Evolutionary conservation across 352 stramenopile species (phyloP).

Genomic region (Hyaloperonospora arabidopsidis): DNA sequence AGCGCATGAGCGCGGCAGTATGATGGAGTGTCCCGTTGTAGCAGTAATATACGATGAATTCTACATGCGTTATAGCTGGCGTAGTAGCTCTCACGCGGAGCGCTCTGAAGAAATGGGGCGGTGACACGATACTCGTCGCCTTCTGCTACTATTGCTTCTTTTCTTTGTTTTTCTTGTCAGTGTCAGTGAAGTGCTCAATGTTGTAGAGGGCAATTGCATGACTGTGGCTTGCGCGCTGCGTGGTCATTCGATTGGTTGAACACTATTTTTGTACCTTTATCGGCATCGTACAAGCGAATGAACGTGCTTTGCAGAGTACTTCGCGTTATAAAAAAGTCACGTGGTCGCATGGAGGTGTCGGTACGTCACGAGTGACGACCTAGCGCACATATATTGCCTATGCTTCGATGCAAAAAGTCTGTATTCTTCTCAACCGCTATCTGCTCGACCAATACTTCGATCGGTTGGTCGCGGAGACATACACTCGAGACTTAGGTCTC

Average conservation of each 20-base stretch:
- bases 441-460: constrained; percentile 18
- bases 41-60: constrained; percentile 38
- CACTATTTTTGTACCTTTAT: constrained; percentile 7
- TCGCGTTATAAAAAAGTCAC: too few species aligned
- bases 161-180: constrained; percentile 28
- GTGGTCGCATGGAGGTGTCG: too few species aligned
- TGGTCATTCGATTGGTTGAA: constrained; percentile 3
- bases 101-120: not conserved
- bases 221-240: constrained; percentile 23
- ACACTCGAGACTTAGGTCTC: too few species aligned
- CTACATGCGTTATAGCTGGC: constrained; percentile 16
- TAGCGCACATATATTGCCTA: too few species aligned
- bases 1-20: constrained; percentile 69
- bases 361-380: too few species aligned
- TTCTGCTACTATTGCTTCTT: constrained; percentile 21
- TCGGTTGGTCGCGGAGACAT: constrained; percentile 12
- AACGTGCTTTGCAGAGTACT: too few species aligned
- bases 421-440: constrained; percentile 25
- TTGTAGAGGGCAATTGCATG: constrained; percentile 23
- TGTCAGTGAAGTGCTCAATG: constrained; percentile 49
- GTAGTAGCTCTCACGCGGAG: constrained; percentile 8
- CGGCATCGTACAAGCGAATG: constrained; percentile 15
- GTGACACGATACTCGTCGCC: not conserved
- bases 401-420: constrained; percentile 6
- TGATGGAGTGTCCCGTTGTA: constrained; percentile 30